Evolutionary conservation across 306 rosid species (phyloP), one percentile per base, ranked within the genome.

Genomic region (Senna siamea): DNA sequence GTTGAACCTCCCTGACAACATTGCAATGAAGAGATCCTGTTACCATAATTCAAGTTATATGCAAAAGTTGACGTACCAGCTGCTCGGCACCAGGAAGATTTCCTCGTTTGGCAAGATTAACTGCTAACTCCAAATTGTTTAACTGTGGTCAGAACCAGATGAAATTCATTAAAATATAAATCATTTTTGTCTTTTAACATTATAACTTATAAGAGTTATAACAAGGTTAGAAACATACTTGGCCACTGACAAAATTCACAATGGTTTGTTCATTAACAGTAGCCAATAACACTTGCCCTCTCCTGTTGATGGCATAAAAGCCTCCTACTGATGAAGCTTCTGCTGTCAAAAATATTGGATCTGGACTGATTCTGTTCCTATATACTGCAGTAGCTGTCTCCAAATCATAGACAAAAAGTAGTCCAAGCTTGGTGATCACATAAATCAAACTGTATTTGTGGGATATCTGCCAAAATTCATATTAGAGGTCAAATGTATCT

Each of bases 31-130:
- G 55, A 64, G 76, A 78, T 37, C 48, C 15, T 57, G 63, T 64
- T 13, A 43, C 46, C 56, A 8, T 15, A 60, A 34, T 67, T 66
- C 30, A 67, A 52, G 60, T 67, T 72, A 34, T 52, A 4, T 55
- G 41, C 19, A 65, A 62, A 15, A 74, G 50, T 58, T 66, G 61
- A 63, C 84, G 53, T 82, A 92, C 99, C 90, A 95, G 87, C 81
- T 95, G 89, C 84, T 95, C 99, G 9, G 99, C 99, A 76, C 99
- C 99, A 20, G 99, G 99, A 80, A 95, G 98, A 73, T 95, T 92
- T 86, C 99, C 99, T 83, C 99, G 86, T 87, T 95, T 92, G 70
- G 99, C 99, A 72, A 95, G 98, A 84, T 87, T 95, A 76, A 95
- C 99, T 18, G 99, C 99, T 52, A 95, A 91, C 92, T 95, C 99